Percentiles rank a stretch among this genome's conserved stretches.
These are phyloP conservation scores for Sporothrix sp. DNA, from an alignment of 2,329 filamentous ascomycete species.

Conservation along the genomic window DNA sequence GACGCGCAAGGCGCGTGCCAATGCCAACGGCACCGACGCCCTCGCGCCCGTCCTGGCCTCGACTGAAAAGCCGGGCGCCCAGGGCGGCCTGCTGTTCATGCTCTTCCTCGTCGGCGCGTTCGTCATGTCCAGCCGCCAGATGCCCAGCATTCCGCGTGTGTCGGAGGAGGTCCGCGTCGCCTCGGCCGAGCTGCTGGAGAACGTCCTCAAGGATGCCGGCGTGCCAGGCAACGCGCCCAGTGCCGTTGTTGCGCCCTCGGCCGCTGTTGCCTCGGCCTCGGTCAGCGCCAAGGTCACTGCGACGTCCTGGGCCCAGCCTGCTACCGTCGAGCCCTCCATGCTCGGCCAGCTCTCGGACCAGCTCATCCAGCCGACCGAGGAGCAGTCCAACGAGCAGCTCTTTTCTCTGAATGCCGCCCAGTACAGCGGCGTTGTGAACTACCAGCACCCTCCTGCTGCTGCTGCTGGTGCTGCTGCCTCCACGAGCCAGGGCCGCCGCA, in stretches of 20 bases:
- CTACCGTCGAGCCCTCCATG: constrained; percentile 46
- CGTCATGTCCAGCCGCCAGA: constrained; percentile 75
- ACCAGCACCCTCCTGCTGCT: constrained; percentile 31
- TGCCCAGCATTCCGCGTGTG: constrained; percentile 65
- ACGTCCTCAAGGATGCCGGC: constrained; percentile 72
- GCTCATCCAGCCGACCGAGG: constrained; percentile 65
- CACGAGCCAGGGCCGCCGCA: constrained; percentile 57
- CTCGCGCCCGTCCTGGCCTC: constrained; percentile 33
- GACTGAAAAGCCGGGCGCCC: constrained; percentile 59
- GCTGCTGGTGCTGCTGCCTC: constrained; percentile 36
- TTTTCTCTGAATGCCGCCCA: constrained; percentile 80
- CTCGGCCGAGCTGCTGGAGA: constrained; percentile 67
- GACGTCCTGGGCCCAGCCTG: not conserved
- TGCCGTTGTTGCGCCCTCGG: not conserved
- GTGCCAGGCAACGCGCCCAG: constrained; percentile 32
- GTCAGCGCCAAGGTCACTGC: not conserved
- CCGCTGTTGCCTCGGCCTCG: constrained; percentile 1
- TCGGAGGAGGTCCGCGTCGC: constrained; percentile 73
- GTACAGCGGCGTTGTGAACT: constrained; percentile 78
- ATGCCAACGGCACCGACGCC: constrained; percentile 44
- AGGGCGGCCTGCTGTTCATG: constrained; percentile 82
- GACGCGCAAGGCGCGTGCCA: not conserved
- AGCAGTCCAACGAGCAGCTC: constrained; percentile 79
- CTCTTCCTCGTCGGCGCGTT: constrained; percentile 94
- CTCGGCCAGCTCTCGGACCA: constrained; percentile 58